Evolutionary conservation across 163 green algal genomes (phyloP).

Genomic region (Scenedesmus sp.): DNA sequence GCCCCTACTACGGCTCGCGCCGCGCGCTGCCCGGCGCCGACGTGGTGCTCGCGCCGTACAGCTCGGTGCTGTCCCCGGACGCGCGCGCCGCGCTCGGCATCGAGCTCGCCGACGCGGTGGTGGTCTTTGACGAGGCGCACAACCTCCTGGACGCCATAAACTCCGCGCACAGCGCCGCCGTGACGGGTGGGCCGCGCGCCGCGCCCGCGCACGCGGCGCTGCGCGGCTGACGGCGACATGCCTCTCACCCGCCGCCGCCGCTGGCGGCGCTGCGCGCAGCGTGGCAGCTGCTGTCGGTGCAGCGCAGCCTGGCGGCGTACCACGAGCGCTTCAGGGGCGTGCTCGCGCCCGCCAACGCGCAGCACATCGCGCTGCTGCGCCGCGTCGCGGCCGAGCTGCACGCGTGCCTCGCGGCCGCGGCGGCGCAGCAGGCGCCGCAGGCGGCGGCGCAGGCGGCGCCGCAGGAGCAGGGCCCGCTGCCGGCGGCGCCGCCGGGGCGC

Average conservation of each 20-base stretch:
- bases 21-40: constrained; percentile 78
- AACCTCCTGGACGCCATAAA: constrained; percentile 93
- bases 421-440: neutral
- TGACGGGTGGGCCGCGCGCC: constrained; percentile 33
- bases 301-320: constrained; percentile 76
- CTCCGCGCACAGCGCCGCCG: constrained; percentile 58
- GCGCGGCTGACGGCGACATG: neutral
- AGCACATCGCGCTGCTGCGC: constrained; percentile 69
- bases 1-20: constrained; percentile 91
- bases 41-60: constrained; percentile 92
- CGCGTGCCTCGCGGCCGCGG: constrained; percentile 4
- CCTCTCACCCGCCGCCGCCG: neutral
- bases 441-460: constrained; percentile 14
- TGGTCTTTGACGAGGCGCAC: constrained; percentile 96
- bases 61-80: constrained; percentile 59
- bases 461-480: neutral
- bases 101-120: constrained; percentile 62
- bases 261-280: constrained; percentile 9
- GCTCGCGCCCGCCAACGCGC: constrained; percentile 70
- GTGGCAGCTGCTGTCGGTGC: constrained; percentile 47
- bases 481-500: neutral
- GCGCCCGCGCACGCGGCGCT: neutral
- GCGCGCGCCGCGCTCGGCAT: constrained; percentile 80
- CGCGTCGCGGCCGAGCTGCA: constrained; percentile 43
- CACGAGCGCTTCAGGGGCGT: constrained; percentile 75